Base-by-base conservation (phyloP, 768 basidiomycete genomes). In the Coprinellus aureogranulatus region DNA sequence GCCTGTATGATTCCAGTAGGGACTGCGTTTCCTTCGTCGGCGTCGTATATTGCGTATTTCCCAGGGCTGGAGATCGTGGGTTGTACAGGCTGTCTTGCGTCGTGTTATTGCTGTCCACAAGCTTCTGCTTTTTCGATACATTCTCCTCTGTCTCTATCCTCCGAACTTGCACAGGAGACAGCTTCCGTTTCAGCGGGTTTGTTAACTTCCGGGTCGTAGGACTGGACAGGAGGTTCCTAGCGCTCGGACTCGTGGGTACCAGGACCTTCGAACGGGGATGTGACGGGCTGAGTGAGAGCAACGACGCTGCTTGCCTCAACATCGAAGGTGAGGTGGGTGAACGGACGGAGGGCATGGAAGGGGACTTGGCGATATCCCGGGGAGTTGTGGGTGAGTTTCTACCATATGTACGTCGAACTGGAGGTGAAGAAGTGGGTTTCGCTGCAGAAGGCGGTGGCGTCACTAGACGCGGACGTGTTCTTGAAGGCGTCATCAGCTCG, bases 341-440 rank as follows among this genome's bases (percentile, higher is more conserved):
- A 18, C 16, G 41, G 41, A 44, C 8, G 14, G 20, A 16, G 41
- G 59, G 37, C 22, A 58, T 51, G 14, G 58, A 60, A 2, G 63
- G 58, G 23, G 61, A 46, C 37, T 52, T 26, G 16, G 47, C 48
- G 6, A 27, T 40, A 26, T 54, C 49, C 39, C 31, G 42, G 22
- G 60, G 56, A 50, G 20, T 5, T 8, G 41, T 10, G 10, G 5
- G 41, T 16, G 41, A 44, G 18, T 5, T 18, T 18, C 53, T 20
- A 39, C 53, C 40, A 25, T 44, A 44, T 6, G 41, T 44, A 10
- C 41, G n/a, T 23, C 68, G 49, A 42, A 20, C 40, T 14, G 31
- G 31, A n/a, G 25, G 20, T 6, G 54, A 37, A 48, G 39, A 39
- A 22, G 34, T 20, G 41, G 49, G 54, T 18, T 54, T 49, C 14